Evolutionary conservation across 2,329 filamentous ascomycete species (phyloP).

Genomic region (Cytospora mali): DNA sequence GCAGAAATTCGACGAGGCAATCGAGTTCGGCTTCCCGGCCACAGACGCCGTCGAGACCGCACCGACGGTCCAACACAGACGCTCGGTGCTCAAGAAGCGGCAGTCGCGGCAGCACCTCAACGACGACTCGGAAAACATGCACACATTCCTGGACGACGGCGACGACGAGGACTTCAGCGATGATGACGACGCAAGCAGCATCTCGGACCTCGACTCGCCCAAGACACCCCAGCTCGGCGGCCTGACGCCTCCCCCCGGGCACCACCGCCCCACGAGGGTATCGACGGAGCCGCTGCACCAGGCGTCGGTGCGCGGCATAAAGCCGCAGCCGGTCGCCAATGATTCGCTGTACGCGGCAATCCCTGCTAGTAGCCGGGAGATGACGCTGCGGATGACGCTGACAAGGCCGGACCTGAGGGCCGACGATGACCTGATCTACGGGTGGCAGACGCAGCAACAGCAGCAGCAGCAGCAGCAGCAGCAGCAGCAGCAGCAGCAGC

Average conservation of each 20-base stretch:
- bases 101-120: slow-evolving; percentile 36
- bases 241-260: slow-evolving; percentile 31
- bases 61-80: slow-evolving; percentile 36
- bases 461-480: slow-evolving; percentile 32
- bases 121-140: slow-evolving; percentile 52
- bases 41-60: slow-evolving; percentile 47
- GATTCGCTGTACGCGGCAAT: slow-evolving; percentile 29
- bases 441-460: slow-evolving; percentile 55
- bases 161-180: slow-evolving; percentile 36
- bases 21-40: slow-evolving; percentile 89
- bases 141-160: slow-evolving; percentile 59
- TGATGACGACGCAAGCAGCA: slow-evolving; percentile 55
- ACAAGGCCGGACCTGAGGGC: slow-evolving; percentile 85
- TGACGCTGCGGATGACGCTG: slow-evolving; percentile 95
- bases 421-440: slow-evolving; percentile 71
- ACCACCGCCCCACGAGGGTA: slow-evolving; percentile 36
- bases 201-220: slow-evolving; percentile 62
- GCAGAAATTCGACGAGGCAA: slow-evolving; percentile 92
- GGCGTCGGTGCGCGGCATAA: slow-evolving; percentile 6
- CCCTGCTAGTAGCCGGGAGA: slow-evolving; percentile 65
- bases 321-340: neutral
- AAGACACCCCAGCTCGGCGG: slow-evolving; percentile 55
- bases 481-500: slow-evolving; percentile 36
- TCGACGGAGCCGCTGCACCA: slow-evolving; percentile 34
- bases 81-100: slow-evolving; percentile 32